These are phyloP conservation scores for Chimonanthus salicifolius DNA, from an alignment of 164 flowering plant species.

Conservation along the genomic window DNA sequence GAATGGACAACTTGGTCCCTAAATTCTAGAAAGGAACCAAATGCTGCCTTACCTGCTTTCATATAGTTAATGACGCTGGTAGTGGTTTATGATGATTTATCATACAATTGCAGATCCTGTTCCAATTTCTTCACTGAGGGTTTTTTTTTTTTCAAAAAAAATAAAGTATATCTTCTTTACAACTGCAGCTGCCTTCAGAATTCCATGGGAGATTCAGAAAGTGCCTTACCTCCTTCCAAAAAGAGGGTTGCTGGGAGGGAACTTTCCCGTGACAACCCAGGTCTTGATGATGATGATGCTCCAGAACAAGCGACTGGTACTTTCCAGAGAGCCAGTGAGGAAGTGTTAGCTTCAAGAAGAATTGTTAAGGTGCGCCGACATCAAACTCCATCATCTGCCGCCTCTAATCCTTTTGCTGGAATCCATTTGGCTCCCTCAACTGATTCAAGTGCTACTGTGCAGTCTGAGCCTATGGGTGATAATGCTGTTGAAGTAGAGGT, in stretches of 20 bases:
- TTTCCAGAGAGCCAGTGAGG: constrained; percentile 84
- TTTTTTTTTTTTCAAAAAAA: neutral
- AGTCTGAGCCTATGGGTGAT: constrained; percentile 16
- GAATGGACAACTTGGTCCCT: neutral
- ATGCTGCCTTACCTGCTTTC: too few relatives aligned
- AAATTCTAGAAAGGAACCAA: too few relatives aligned
- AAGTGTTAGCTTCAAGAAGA: constrained; percentile 79
- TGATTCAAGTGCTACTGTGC: constrained; percentile 1
- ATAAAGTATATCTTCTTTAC: neutral
- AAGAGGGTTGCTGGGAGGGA: constrained; percentile 91
- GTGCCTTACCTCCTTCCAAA: constrained; percentile 61
- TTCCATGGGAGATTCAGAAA: constrained; percentile 69
- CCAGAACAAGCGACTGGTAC: constrained; percentile 66
- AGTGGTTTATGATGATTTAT: neutral
- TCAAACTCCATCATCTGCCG: constrained; percentile 35
- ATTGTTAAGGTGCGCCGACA: constrained; percentile 83
- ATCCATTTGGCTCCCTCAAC: constrained; percentile 49
- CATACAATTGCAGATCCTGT: neutral
- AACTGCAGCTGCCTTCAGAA: neutral
- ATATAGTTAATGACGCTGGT: neutral
- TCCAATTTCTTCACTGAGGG: neutral
- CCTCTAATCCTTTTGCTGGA: constrained; percentile 80
- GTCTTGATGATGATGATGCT: constrained; percentile 73
- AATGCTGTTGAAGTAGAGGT: constrained; percentile 19
- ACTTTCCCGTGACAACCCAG: constrained; percentile 72